Percentiles rank a stretch among this genome's conserved stretches.
Evolutionary conservation across 345 rosid species (phyloP).

Genomic region (Salix exigua): DNA sequence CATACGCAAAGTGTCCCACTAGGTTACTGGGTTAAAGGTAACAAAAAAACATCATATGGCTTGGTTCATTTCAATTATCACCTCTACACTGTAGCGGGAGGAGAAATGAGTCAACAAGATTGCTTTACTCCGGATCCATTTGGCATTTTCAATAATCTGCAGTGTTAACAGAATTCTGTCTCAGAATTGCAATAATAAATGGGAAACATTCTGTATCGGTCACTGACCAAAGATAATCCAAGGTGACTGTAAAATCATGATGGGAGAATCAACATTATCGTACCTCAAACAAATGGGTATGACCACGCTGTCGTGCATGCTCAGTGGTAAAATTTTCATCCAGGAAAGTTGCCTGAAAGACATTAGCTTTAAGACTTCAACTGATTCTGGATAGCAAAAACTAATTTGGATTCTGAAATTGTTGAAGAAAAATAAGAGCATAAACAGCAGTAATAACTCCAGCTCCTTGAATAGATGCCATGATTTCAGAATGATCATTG

Average conservation of each 20-base stretch:
- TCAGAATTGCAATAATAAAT: conserved; percentile 1
- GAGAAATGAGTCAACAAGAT: conserved; percentile 85
- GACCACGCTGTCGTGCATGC: conserved; percentile 80
- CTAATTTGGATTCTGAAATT: too few species aligned
- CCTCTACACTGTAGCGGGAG: conserved; percentile 84
- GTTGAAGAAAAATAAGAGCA: background rate
- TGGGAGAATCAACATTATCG: conserved; percentile 8
- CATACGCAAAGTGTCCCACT: background rate
- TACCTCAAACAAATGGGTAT: conserved; percentile 84
- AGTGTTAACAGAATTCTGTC: conserved; percentile 1
- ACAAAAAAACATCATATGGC: background rate
- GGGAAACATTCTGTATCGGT: background rate
- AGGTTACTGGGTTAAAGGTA: background rate
- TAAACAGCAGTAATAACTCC: background rate
- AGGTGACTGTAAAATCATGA: background rate
- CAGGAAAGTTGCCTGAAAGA: conserved; percentile 80
- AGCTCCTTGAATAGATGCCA: background rate
- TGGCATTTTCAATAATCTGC: conserved; percentile 78
- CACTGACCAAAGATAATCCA: background rate
- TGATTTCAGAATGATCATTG: background rate
- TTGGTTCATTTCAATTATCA: conserved; percentile 26
- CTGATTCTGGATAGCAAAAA: background rate
- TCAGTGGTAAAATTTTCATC: conserved; percentile 65
- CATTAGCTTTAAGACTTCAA: conserved; percentile 3
- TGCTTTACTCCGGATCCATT: conserved; percentile 84